Evolutionary conservation across 805 yeast species (phyloP).

Genomic region (Candida silvatica): DNA sequence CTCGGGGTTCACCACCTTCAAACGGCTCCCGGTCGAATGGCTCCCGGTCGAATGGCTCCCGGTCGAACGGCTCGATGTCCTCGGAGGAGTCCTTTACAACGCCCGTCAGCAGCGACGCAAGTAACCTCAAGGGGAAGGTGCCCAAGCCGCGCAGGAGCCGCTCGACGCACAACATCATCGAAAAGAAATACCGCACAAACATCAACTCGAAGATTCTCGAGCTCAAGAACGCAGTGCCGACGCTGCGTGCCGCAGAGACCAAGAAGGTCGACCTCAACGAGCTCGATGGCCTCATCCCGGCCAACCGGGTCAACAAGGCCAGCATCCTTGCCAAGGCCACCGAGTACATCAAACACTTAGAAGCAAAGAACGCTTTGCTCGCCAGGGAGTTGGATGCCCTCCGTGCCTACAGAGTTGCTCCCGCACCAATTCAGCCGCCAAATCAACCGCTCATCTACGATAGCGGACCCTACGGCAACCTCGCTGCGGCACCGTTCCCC

Average conservation of each 20-base stretch:
- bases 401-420: background rate
- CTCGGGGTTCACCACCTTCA: no score
- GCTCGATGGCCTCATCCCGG: constrained; percentile 70
- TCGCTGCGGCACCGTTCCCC: background rate
- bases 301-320: constrained; percentile 69
- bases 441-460: background rate
- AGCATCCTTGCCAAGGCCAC: constrained; percentile 70
- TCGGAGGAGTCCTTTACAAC: constrained; percentile 3
- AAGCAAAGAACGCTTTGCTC: constrained; percentile 45
- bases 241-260: constrained; percentile 44
- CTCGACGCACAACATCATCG: constrained; percentile 71
- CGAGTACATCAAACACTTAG: constrained; percentile 70
- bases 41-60: no score
- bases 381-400: constrained; percentile 36
- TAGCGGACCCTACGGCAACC: background rate
- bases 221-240: constrained; percentile 70
- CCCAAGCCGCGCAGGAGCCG: constrained; percentile 43
- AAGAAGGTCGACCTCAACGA: constrained; percentile 28
- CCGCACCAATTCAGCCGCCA: background rate
- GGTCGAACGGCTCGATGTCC: no score
- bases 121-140: no score
- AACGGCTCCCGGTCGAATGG: no score
- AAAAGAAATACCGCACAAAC: constrained; percentile 72
- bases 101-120: no score
- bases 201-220: constrained; percentile 64